Conservation (phyloP, 805 yeast species). For the Debaryomyces maramus region DNA sequence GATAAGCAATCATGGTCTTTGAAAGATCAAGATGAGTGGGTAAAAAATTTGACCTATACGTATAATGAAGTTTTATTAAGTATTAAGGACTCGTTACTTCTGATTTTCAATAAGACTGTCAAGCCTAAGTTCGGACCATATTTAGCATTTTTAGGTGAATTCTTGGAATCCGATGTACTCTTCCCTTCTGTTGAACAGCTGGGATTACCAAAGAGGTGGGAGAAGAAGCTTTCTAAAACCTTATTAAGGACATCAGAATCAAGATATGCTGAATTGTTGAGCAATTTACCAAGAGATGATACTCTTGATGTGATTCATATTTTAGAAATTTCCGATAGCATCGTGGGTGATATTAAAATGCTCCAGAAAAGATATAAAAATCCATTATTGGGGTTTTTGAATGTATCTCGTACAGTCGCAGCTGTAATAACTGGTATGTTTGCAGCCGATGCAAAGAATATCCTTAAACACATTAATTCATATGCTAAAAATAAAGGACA, state of each 20-base stretch:
- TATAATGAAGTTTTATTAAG: conserved; percentile 49
- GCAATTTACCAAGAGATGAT: conserved; percentile 57
- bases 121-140: conserved; percentile 62
- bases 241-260: conserved; percentile 37
- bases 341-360: conserved; percentile 48
- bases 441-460: conserved; percentile 52
- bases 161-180: conserved; percentile 48
- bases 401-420: conserved; percentile 51
- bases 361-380: conserved; percentile 60
- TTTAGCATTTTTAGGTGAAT: conserved; percentile 49
- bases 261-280: conserved; percentile 39
- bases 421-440: conserved; percentile 51
- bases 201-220: conserved; percentile 49
- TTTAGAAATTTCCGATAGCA: conserved; percentile 53
- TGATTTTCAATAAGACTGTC: conserved; percentile 38
- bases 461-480: conserved; percentile 51
- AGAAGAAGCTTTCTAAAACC: conserved; percentile 34
- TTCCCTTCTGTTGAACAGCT: conserved; percentile 34
- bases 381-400: conserved; percentile 60
- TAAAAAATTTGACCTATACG: conserved; percentile 42
- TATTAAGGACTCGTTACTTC: conserved; percentile 42
- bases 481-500: conserved; percentile 32
- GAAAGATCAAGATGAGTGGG: conserved; percentile 53
- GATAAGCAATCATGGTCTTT: conserved; percentile 32
- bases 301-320: conserved; percentile 56